Evolutionary conservation across 2,329 filamentous ascomycete genomes (phyloP).

Genomic region (Lecanicillium sp.): DNA sequence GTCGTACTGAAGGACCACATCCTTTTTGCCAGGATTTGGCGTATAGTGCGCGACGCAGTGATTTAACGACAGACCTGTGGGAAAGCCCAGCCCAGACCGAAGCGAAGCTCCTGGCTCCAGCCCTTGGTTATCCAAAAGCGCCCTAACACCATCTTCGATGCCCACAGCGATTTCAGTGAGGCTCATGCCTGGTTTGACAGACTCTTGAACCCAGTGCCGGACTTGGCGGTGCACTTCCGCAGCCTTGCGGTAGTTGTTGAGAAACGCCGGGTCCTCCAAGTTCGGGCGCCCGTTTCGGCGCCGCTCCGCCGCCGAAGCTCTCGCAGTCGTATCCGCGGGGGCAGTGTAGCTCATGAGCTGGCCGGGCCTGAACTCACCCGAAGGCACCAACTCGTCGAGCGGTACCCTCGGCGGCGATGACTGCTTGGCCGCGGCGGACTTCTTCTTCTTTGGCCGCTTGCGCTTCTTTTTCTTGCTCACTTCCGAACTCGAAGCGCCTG

Average conservation of each 20-base stretch:
- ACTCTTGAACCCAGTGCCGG: slow-evolving; percentile 69
- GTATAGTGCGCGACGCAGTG: slow-evolving; percentile 77
- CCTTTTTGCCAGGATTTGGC: slow-evolving; percentile 73
- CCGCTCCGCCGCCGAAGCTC: slow-evolving; percentile 22
- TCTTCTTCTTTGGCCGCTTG: slow-evolving; percentile 20
- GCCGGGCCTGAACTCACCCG: slow-evolving; percentile 24
- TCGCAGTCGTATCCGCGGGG: slow-evolving; percentile 17
- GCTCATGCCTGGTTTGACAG: slow-evolving; percentile 70
- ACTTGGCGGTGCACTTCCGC: slow-evolving; percentile 79
- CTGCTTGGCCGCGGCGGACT: slow-evolving; percentile 19
- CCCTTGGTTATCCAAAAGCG: slow-evolving; percentile 66
- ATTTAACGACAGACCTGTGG: slow-evolving; percentile 74
- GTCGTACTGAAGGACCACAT: slow-evolving; percentile 54
- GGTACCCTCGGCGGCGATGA: slow-evolving; percentile 29
- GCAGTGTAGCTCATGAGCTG: slow-evolving; percentile 23
- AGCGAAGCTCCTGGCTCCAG: slow-evolving; percentile 69
- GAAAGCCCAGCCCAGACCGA: slow-evolving; percentile 74
- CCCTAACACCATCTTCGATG: slow-evolving; percentile 73
- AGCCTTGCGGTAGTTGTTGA: slow-evolving; percentile 70
- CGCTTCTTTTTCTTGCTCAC: slow-evolving; percentile 21
- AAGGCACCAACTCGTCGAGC: slow-evolving; percentile 25
- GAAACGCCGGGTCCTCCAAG: slow-evolving; percentile 46
- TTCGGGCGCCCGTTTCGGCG: slow-evolving; percentile 20
- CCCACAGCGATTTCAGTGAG: slow-evolving; percentile 73
- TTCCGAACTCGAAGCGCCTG: slow-evolving; percentile 8